Conservation (phyloP, 805 yeast genomes). For the Saturnispora zaruensis region DNA sequence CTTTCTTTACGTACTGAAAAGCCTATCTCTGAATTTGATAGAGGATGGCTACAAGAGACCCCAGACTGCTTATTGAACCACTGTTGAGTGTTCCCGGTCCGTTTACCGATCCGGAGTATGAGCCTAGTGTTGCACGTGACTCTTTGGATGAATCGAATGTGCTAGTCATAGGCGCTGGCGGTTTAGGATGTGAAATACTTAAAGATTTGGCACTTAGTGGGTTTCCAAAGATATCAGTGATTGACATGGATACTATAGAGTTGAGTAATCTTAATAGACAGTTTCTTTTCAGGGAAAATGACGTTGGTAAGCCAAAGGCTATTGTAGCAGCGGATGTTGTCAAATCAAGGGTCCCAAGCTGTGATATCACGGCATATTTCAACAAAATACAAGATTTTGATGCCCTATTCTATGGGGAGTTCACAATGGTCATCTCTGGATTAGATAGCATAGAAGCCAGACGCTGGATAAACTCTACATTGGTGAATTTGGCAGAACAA, state of each 20-base stretch:
- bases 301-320: slow-evolving; percentile 62
- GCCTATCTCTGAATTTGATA: not conserved
- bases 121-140: slow-evolving; percentile 16
- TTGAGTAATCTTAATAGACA: slow-evolving; percentile 70
- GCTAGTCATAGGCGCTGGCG: slow-evolving; percentile 69
- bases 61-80: not conserved
- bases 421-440: slow-evolving; percentile 74
- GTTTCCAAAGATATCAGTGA: slow-evolving; percentile 52
- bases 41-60: not conserved
- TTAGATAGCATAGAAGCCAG: slow-evolving; percentile 85
- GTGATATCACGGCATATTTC: slow-evolving; percentile 44
- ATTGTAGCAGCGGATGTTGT: slow-evolving; percentile 55
- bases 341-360: slow-evolving; percentile 30
- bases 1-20: not conserved
- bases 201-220: slow-evolving; percentile 68
- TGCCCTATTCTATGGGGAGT: slow-evolving; percentile 53
- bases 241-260: slow-evolving; percentile 80
- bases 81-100: slow-evolving; percentile 22
- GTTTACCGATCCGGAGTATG: slow-evolving; percentile 27
- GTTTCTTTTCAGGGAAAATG: slow-evolving; percentile 52
- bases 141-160: slow-evolving; percentile 22
- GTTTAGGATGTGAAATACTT: slow-evolving; percentile 73
- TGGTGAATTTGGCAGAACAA: slow-evolving; percentile 51
- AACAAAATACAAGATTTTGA: slow-evolving; percentile 60
- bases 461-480: slow-evolving; percentile 72